Base-by-base conservation (phyloP, 768 basidiomycete species). In the Lactarius sp. region DNA sequence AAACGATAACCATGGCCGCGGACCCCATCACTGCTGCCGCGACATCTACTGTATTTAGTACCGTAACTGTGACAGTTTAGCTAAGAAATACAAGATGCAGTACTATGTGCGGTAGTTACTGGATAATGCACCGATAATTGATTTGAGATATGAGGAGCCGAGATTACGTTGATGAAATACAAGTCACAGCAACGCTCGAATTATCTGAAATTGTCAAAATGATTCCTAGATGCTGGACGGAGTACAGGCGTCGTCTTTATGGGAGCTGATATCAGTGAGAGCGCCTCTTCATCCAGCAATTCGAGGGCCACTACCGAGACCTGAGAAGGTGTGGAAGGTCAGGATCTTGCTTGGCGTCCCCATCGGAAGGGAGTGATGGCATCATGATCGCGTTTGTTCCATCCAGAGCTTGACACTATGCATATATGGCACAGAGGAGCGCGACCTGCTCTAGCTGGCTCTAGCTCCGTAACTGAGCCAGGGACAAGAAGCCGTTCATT, bases 281-380 rank as follows among this genome's bases (percentile, higher is more conserved):
- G 56, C 18, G n/a, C 27, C 33, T 41, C 61, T 54, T 59, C 57
- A 14, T 50, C 59, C 6, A 49, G 61, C 5, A 12, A 61, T 5
- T 64, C 44, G 14, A 41, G 56, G 44, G 27, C 46, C 10, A 36
- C 36, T 6, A 58, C 39, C 18, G 63, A 42, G 60, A 52, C 54
- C 3, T 60, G 65, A 20, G 69, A 70, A 18, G 72, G 70, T 3
- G 64, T 56, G 42, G 50, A 59, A 27, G 61, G 62, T 70, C 64
- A 7, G 65, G 59, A 3, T 47, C 58, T 31, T 61, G 59, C 41
- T 65, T 60, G 2, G 49, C 44, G 9, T 68, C 67, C 7, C 62
- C 57, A 22, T 68, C 67, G 10, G 66, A 67, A 13, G 67, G 61
- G 36, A 67, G 67, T 9, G 67, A 68, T 14, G 67, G 65, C n/a